Evolutionary conservation across 23 red algal species (phyloP).

Genomic region (Pyropia yezoensis): DNA sequence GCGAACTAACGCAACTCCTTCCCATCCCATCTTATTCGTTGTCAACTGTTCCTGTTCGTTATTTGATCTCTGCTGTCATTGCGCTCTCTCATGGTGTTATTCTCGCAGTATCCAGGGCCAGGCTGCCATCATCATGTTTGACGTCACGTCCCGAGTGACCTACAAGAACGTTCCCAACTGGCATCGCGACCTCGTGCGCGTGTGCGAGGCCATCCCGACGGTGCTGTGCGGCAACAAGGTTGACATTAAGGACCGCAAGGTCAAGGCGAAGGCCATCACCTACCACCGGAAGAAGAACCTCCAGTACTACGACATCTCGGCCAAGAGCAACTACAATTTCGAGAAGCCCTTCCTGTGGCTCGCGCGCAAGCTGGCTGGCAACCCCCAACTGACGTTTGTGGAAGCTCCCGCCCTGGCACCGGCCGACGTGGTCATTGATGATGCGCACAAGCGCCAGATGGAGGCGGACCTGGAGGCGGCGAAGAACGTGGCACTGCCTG

Average conservation of each 20-base stretch:
- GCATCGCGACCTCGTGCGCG: conserved; percentile 96
- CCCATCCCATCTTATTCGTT: too few species aligned
- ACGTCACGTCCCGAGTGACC: conserved; percentile 92
- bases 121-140: conserved; percentile 99
- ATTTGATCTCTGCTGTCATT: too few species aligned
- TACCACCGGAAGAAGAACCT: conserved; percentile 99
- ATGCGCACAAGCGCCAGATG: conserved; percentile 79
- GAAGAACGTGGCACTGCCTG: conserved; percentile 72
- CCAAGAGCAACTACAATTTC: conserved; percentile 99
- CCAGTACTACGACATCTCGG: conserved; percentile 94
- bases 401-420: conserved; percentile 86
- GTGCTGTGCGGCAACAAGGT: conserved; percentile 99
- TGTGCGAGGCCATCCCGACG: conserved; percentile 99
- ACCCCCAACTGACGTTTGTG: conserved; percentile 75
- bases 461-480: conserved; percentile 75
- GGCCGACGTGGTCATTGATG: conserved; percentile 79
- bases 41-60: too few species aligned
- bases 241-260: conserved; percentile 99
- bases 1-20: too few species aligned
- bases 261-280: conserved; percentile 93
- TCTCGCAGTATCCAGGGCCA: conserved; percentile 85
- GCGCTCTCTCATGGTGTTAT: too few species aligned
- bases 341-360: conserved; percentile 99
- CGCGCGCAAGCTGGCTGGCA: conserved; percentile 89
- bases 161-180: conserved; percentile 99